Evolutionary conservation across 1,139 yeast species (phyloP), one percentile per base, ranked within the genome.

Genomic region (Protomyces arabidopsidicola): DNA sequence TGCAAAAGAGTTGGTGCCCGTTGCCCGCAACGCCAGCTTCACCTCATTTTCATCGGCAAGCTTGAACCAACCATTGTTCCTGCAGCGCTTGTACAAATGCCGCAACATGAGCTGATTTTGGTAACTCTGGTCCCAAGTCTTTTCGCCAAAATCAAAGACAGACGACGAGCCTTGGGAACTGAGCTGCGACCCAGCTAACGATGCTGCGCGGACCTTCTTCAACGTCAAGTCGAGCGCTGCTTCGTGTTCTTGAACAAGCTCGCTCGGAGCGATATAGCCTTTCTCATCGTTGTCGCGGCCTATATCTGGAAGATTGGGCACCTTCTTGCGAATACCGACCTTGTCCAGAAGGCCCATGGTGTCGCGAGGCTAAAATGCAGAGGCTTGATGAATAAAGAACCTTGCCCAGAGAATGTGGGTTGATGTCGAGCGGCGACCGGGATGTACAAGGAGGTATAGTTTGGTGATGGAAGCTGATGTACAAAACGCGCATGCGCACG

Each of bases 21-120:
- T 53, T 36, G 66, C 66, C 14, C 66, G 59, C 27, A 66, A 34
- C 35, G 68, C 67, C 20, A 66, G 35, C 35, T 55, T 55, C 36
- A 65, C 56, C 31, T 58, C 59, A 42, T 45, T 55, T 2, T 55
- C 59, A 3, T 63, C 58, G 10, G 65, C 64, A 2, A 57, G 60
- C 60, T 65, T 67, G 57, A 66, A 63, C 68, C 68, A 66, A 48
- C 65, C 63, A 45, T 62, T 66, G 58, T 64, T 65, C 45, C 57
- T 54, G 51, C 66, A 63, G 14, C 64, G 53, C 45, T 66, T 66
- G 61, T 63, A 65, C 16, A 65, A 63, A 60, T 65, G 60, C 38
- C 65, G 59, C 35, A 67, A 53, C 68, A 66, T 65, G 50, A 66
- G 65, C 34, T 66, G 67, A 42, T 65, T 64, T 31, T 66, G 66